These are phyloP conservation scores for Brassica balearica DNA, from an alignment of 441 rosid genomes.

Conservation along the genomic window DNA sequence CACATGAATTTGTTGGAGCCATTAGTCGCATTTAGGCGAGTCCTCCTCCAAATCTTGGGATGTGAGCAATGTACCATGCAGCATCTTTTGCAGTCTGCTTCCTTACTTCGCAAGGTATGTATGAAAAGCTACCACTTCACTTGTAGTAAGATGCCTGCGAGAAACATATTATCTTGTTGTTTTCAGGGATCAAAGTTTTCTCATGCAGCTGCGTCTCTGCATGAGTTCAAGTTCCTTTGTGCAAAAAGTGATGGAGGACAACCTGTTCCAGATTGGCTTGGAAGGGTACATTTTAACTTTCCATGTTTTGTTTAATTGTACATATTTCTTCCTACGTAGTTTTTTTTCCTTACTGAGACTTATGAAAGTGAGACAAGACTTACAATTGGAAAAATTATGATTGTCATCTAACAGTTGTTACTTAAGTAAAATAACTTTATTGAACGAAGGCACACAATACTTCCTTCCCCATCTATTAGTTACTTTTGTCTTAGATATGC, in stretches of 20 bases:
- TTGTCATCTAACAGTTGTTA: slow-evolving; percentile 21
- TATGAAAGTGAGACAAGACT: slow-evolving; percentile 22
- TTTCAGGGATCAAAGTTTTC: slow-evolving; percentile 87
- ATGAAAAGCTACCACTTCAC: slow-evolving; percentile 30
- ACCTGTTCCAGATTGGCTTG: slow-evolving; percentile 74
- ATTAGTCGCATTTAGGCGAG: slow-evolving; percentile 89
- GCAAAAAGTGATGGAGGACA: slow-evolving; percentile 54
- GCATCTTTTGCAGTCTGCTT: slow-evolving; percentile 93
- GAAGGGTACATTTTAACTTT: slow-evolving; percentile 67
- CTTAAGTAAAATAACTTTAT: slow-evolving; percentile 13
- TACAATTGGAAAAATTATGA: slow-evolving; percentile 11
- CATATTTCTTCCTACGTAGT: slow-evolving; percentile 16
- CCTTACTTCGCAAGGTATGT: slow-evolving; percentile 90
- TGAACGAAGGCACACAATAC: slow-evolving; percentile 10
- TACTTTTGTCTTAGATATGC: slow-evolving; percentile 27
- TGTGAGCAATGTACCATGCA: slow-evolving; percentile 67
- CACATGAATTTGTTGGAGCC: slow-evolving; percentile 98
- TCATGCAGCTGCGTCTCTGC: slow-evolving; percentile 89
- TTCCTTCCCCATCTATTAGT: slow-evolving; percentile 17
- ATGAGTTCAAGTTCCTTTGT: slow-evolving; percentile 82
- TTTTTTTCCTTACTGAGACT: slow-evolving; percentile 17
- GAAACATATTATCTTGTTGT: slow-evolving; percentile 39
- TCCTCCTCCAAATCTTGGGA: slow-evolving; percentile 82
- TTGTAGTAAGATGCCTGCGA: slow-evolving; percentile 14
- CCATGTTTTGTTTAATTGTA: slow-evolving; percentile 26